phyloP scores from a whole-genome alignment of 305 asterid species.

The Rubia peregrina region DNA sequence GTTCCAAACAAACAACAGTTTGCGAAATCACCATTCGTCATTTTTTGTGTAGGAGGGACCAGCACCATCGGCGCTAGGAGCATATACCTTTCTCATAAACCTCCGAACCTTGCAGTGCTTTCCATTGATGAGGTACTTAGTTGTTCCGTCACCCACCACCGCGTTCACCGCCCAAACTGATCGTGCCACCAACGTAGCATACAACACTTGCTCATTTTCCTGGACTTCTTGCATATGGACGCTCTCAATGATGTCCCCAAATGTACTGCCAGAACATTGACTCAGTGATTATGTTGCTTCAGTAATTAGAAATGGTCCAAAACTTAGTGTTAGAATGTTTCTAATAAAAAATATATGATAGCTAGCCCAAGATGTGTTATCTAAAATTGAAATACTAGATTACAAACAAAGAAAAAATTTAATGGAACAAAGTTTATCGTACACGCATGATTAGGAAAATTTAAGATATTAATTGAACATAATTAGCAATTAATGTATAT shows the following conservation, averaged over 20 bases:
- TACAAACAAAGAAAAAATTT: too few relatives aligned
- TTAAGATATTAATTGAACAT: neutral
- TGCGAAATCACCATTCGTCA: too few relatives aligned
- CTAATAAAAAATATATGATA: too few relatives aligned
- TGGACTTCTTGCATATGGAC: neutral
- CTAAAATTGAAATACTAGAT: too few relatives aligned
- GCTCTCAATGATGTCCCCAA: neutral
- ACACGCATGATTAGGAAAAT: neutral
- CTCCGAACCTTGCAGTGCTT: slow-evolving; percentile 81
- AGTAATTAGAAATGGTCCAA: too few relatives aligned
- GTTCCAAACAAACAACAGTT: too few relatives aligned
- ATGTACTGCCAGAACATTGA: neutral
- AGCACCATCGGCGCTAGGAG: too few relatives aligned
- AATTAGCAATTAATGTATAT: neutral
- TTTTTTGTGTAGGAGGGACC: too few relatives aligned
- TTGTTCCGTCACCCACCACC: slow-evolving; percentile 44
- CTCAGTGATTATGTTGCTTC: neutral
- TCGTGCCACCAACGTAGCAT: slow-evolving; percentile 44
- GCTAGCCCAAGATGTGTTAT: too few relatives aligned
- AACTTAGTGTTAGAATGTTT: too few relatives aligned
- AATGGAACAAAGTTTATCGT: neutral
- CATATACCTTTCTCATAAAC: slow-evolving; percentile 31
- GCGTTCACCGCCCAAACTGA: slow-evolving; percentile 21
- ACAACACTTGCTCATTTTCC: slow-evolving; percentile 34
- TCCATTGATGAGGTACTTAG: slow-evolving; percentile 59